Percentiles rank a stretch among this genome's conserved stretches.
Conservation (phyloP, 805 yeast species). For the Cyberlindnera euphorbiiphila region DNA sequence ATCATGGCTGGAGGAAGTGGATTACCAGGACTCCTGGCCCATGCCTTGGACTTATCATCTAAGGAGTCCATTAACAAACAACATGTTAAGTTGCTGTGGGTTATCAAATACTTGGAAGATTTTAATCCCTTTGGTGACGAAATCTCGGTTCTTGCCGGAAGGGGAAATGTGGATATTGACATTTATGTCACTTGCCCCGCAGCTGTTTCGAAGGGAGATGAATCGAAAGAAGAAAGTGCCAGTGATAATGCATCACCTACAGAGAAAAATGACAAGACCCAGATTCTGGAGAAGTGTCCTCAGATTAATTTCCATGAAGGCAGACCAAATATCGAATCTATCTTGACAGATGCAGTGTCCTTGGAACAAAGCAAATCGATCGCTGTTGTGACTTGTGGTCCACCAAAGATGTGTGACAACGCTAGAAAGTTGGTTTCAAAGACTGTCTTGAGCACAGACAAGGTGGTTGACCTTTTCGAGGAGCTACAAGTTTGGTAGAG, state of each 20-base stretch:
- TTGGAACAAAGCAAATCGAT: constrained; percentile 36
- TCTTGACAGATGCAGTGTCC: constrained; percentile 30
- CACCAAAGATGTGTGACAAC: constrained; percentile 53
- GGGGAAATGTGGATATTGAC: constrained; percentile 29
- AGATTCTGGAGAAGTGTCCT: background rate
- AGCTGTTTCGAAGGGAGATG: constrained; percentile 37
- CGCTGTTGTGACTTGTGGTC: constrained; percentile 60
- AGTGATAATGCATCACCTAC: background rate
- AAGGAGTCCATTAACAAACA: constrained; percentile 28
- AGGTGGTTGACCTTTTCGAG: too few species aligned
- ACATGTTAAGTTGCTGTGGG: constrained; percentile 55
- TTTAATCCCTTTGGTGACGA: constrained; percentile 47
- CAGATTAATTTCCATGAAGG: background rate
- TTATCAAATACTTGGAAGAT: constrained; percentile 48
- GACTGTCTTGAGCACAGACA: too few species aligned
- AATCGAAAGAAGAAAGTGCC: constrained; percentile 33
- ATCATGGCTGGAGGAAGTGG: too few species aligned
- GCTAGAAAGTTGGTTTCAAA: too few species aligned
- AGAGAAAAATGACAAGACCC: background rate
- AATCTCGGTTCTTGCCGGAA: constrained; percentile 30
- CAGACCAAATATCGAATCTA: background rate
- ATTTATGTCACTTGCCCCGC: constrained; percentile 34
- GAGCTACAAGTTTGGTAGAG: too few species aligned
- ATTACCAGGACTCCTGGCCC: too few species aligned
- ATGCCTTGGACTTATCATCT: too few species aligned